Conservation (phyloP, 164 flowering plant genomes). For the Nymphaea colorata region DNA sequence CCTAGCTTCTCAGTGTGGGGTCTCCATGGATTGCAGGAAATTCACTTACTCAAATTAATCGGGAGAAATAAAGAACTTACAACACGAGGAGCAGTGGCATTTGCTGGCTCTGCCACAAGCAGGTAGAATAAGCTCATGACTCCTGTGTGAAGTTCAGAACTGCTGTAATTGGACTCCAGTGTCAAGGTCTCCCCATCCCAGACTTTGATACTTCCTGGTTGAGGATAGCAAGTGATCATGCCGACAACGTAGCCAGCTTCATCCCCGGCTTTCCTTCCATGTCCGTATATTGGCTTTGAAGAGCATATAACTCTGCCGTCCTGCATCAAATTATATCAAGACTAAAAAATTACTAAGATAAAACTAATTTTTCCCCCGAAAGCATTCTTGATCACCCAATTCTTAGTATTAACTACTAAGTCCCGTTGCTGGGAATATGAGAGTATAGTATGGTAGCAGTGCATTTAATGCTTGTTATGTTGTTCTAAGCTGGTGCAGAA, state of each 20-base stretch:
- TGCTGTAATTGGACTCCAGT: slow-evolving; percentile 57
- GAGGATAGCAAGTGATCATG: slow-evolving; percentile 84
- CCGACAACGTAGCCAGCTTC: slow-evolving; percentile 82
- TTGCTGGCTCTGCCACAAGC: slow-evolving; percentile 38
- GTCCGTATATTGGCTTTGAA: slow-evolving; percentile 61
- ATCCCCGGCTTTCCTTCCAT: slow-evolving; percentile 58
- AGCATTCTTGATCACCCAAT: too few relatives aligned
- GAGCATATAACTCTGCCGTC: slow-evolving; percentile 66
- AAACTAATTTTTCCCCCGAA: too few relatives aligned
- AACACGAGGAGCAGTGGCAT: too few relatives aligned
- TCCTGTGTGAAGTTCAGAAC: slow-evolving; percentile 45
- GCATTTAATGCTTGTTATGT: too few relatives aligned
- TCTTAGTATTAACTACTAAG: too few relatives aligned
- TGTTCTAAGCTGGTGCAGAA: too few relatives aligned
- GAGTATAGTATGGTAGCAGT: too few relatives aligned
- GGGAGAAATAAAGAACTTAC: neutral
- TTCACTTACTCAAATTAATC: neutral
- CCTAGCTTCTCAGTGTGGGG: too few relatives aligned
- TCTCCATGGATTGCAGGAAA: too few relatives aligned
- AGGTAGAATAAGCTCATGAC: slow-evolving; percentile 86
- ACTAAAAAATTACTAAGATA: too few relatives aligned
- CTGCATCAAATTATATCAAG: slow-evolving; percentile 14
- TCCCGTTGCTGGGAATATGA: too few relatives aligned
- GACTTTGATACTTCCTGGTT: slow-evolving; percentile 54
- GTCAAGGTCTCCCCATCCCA: slow-evolving; percentile 43